Conservation (phyloP, 2,329 filamentous ascomycete species). For the Neonectria coccinea region DNA sequence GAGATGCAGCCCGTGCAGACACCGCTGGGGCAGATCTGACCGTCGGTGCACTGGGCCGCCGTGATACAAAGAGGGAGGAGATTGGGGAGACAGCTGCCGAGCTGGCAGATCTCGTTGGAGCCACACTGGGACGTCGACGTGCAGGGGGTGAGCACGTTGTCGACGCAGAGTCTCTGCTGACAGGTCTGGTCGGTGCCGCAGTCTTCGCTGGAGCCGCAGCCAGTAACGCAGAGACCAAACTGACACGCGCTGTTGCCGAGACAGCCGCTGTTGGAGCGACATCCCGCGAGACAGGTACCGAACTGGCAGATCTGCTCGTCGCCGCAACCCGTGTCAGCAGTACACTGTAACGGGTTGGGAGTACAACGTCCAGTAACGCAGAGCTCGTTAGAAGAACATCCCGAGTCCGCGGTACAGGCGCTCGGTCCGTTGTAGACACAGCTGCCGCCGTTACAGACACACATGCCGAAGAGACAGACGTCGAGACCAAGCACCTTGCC, state of each 20-base stretch:
- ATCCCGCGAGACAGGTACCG: conserved; percentile 21
- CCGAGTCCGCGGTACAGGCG: conserved; percentile 1
- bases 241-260: conserved; percentile 8
- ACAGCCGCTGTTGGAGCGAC: conserved; percentile 21
- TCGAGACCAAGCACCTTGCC: conserved; percentile 10
- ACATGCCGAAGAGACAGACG: conserved; percentile 21
- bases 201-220: background rate
- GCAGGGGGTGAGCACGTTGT: background rate
- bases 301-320: conserved; percentile 24
- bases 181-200: conserved; percentile 12
- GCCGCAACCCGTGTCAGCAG: conserved; percentile 7
- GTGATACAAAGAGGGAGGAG: conserved; percentile 19
- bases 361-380: conserved; percentile 15
- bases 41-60: conserved; percentile 8
- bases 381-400: background rate
- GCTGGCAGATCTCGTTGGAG: conserved; percentile 16
- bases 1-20: conserved; percentile 15
- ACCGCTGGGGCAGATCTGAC: conserved; percentile 21
- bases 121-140: conserved; percentile 13
- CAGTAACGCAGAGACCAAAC: conserved; percentile 14
- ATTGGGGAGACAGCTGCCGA: conserved; percentile 17
- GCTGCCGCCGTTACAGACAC: conserved; percentile 10
- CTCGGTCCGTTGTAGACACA: conserved; percentile 23
- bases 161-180: conserved; percentile 4
- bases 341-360: conserved; percentile 8